Evolutionary conservation across 805 yeast genomes (phyloP), one percentile per base, ranked within the genome.

Genomic region (Metschnikowia anglica): DNA sequence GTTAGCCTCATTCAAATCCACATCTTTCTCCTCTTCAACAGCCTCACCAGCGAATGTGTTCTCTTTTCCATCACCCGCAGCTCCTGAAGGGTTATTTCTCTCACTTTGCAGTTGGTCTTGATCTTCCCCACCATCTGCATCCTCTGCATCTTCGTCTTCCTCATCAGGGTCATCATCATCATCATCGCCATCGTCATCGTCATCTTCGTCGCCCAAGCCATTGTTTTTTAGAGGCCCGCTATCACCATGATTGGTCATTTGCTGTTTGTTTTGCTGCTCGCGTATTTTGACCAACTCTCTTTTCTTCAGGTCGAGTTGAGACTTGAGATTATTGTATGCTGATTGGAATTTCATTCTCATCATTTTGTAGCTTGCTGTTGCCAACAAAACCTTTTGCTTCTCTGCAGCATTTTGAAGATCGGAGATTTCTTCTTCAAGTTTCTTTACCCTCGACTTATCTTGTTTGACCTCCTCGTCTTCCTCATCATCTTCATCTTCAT

Each of bases 291-390:
- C 49, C 50, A 53, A 46, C 39, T 52, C 56, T 5, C 57, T 39
- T 45, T 52, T 49, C 43, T 91, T 93, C 57, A 81, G 74, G 41
- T 88, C 96, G 46, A 88, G 74, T 54, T 91, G 96, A 41, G 83
- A 81, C 61, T 81, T 82, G 57, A 93, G 73, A 47, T 90, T 82
- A 44, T 75, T 77, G 39, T 88, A 85, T 39, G 85, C 89, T 51
- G 85, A 93, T 54, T 83, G 74, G 60, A 90, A 86, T 66, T 97
- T 83, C 62, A 83, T 85, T 58, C 83, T 81, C 79, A 93, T 75
- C 66, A 91, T 83, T 53, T 91, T 90, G 59, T 88, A 88, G 37
- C 81, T 74, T 3, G 90, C 89, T 5, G 82, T 81, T 16, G 74
- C 79, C 37, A 88, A 77, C 54, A 86, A 89, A 34, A 73, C 73